A percentile compares a stretch with the other conserved stretches of the same genome.
Conservation (phyloP, 2,329 filamentous ascomycete genomes). For the Aspergillus viridinutans region DNA sequence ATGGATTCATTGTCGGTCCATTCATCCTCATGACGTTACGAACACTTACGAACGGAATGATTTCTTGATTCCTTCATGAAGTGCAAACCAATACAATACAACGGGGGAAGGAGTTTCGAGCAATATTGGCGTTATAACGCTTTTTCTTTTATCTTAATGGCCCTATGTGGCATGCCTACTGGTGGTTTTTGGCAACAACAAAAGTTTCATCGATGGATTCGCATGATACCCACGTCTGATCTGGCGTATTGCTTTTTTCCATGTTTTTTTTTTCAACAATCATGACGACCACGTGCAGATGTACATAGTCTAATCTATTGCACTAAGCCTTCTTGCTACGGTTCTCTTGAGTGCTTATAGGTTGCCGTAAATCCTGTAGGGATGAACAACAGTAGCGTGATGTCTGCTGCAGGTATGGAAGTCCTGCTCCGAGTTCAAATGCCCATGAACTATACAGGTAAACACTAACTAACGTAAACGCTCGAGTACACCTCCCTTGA, state of each 20-base stretch:
- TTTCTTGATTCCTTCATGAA: not conserved
- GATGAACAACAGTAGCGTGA: not conserved
- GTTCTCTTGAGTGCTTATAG: not conserved
- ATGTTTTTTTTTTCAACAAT: not conserved
- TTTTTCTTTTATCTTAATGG: not conserved
- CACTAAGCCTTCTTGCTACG: not conserved
- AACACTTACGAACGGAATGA: constrained; percentile 13
- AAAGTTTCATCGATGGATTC: not conserved
- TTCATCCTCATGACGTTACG: constrained; percentile 9
- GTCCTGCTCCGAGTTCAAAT: too few species aligned
- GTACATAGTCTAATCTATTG: not conserved
- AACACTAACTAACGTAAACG: too few species aligned
- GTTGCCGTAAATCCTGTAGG: not conserved
- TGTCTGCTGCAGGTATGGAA: not conserved
- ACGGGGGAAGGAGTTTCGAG: not conserved
- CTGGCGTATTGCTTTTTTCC: constrained; percentile 2
- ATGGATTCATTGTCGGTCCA: not conserved
- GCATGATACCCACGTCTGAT: not conserved
- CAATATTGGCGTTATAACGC: not conserved
- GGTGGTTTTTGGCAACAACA: not conserved
- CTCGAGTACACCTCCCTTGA: not conserved
- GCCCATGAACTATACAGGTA: too few species aligned
- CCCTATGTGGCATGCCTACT: not conserved
- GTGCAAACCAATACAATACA: not conserved
- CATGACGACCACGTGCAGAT: not conserved